Conservation (phyloP, 805 yeast species). For the Pichia eremophila region DNA sequence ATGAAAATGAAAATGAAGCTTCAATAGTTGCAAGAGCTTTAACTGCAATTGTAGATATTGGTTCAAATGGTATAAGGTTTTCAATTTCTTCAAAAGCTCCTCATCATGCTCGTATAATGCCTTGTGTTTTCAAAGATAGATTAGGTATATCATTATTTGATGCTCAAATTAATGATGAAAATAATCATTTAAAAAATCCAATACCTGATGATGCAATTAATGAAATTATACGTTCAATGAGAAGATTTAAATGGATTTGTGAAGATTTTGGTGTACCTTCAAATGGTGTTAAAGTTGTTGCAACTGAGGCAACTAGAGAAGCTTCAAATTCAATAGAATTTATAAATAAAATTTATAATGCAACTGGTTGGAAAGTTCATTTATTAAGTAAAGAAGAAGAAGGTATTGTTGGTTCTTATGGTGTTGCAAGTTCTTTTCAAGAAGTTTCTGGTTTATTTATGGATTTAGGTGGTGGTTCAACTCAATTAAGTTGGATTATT, state of each 20-base stretch:
- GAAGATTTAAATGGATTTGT: conserved; percentile 60
- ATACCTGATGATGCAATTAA: conserved; percentile 48
- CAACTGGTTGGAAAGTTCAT: conserved; percentile 59
- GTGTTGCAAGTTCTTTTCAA: conserved; percentile 66
- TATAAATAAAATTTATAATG: conserved; percentile 42
- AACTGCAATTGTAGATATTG: conserved; percentile 66
- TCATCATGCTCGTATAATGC: conserved; percentile 66
- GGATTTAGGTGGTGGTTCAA: conserved; percentile 67
- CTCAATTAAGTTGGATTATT: conserved; percentile 62
- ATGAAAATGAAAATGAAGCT: conserved; percentile 19
- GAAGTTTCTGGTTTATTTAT: conserved; percentile 57
- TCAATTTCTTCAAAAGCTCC: conserved; percentile 62
- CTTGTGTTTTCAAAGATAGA: conserved; percentile 68
- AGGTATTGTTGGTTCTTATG: conserved; percentile 59
- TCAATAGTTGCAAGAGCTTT: conserved; percentile 49
- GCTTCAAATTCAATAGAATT: conserved; percentile 57
- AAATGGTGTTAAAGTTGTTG: conserved; percentile 55
- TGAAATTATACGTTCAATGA: conserved; percentile 55
- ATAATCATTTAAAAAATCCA: conserved; percentile 23
- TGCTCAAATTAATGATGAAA: conserved; percentile 34
- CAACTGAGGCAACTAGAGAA: conserved; percentile 67
- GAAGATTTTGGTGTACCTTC: conserved; percentile 62
- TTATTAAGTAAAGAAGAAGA: conserved; percentile 55
- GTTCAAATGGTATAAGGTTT: conserved; percentile 67
- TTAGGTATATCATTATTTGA: conserved; percentile 63